phyloP scores from a whole-genome alignment of 1,139 yeast genomes.

The Martiniozyma asiatica region DNA sequence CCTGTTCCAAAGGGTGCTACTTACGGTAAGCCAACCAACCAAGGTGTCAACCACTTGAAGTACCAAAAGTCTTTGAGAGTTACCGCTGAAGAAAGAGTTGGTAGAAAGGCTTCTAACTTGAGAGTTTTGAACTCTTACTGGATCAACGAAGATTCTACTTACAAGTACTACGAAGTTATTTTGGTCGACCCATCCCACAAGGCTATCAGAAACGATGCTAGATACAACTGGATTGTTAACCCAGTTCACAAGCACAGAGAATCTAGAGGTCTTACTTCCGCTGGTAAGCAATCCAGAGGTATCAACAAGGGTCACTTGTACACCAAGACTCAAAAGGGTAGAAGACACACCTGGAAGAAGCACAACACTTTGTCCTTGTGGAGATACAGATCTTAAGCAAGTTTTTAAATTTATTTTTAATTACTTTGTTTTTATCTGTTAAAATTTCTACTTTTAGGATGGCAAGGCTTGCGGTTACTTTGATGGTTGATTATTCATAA shows the following conservation, averaged over 20 bases:
- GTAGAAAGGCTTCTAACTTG: slow-evolving; percentile 97
- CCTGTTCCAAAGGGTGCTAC: slow-evolving; percentile 99
- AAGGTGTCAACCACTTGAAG: slow-evolving; percentile 98
- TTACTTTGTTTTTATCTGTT: too few relatives aligned
- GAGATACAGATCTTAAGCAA: slow-evolving; percentile 93
- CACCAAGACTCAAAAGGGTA: slow-evolving; percentile 97
- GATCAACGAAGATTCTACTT: slow-evolving; percentile 98
- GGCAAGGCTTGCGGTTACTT: too few relatives aligned
- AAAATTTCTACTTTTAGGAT: too few relatives aligned
- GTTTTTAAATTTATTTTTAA: background rate
- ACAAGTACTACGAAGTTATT: slow-evolving; percentile 98
- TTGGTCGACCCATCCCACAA: slow-evolving; percentile 95
- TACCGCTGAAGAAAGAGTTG: slow-evolving; percentile 99
- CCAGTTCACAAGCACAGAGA: slow-evolving; percentile 99
- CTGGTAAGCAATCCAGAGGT: slow-evolving; percentile 99
- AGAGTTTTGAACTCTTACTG: slow-evolving; percentile 99
- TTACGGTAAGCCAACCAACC: slow-evolving; percentile 99
- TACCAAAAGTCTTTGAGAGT: slow-evolving; percentile 97
- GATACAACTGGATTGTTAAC: slow-evolving; percentile 99
- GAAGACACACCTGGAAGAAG: slow-evolving; percentile 99
- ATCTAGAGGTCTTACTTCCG: slow-evolving; percentile 96
- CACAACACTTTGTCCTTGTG: slow-evolving; percentile 98
- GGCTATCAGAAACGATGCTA: slow-evolving; percentile 98
- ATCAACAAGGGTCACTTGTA: slow-evolving; percentile 99
- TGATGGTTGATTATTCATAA: too few relatives aligned